phyloP scores from a whole-genome alignment of 192 early-diverging fungal species.

The Phlyctochytrium arcticum region DNA sequence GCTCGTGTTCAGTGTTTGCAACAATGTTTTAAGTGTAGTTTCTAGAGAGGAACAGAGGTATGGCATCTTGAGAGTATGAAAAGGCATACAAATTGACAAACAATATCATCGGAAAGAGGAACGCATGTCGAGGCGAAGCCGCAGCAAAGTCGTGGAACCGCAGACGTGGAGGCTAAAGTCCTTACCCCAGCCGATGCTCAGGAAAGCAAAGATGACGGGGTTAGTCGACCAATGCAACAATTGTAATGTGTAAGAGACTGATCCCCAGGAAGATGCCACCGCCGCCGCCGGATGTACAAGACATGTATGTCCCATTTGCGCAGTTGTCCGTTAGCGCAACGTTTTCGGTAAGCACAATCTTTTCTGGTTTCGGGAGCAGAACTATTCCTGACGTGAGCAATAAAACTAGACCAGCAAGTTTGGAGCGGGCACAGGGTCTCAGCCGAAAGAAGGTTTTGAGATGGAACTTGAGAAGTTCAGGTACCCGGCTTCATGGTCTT shows the following conservation, averaged over 20 bases:
- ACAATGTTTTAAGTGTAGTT: neutral
- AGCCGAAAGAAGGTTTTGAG: conserved; percentile 13
- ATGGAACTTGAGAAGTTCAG: conserved; percentile 20
- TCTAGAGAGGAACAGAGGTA: neutral
- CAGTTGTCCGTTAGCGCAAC: conserved; percentile 20
- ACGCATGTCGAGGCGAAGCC: no score
- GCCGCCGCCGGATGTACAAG: conserved; percentile 13
- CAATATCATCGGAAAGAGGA: no score
- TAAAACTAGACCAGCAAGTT: conserved; percentile 23
- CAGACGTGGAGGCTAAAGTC: no score
- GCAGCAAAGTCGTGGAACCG: no score
- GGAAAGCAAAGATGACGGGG: no score
- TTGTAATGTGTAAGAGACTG: no score
- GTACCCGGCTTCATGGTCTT: neutral
- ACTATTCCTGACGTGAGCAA: no score
- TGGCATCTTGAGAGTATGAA: no score
- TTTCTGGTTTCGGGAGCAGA: neutral
- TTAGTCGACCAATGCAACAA: no score
- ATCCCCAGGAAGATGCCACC: neutral
- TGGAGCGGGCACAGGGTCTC: neutral
- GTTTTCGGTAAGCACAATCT: conserved; percentile 12
- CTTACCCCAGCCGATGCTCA: no score
- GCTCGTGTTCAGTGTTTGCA: no score
- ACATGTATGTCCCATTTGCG: conserved; percentile 27
- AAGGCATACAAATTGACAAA: no score